Base-by-base conservation (phyloP, 495 filamentous ascomycete genomes). In the Neurospora intermedia region DNA sequence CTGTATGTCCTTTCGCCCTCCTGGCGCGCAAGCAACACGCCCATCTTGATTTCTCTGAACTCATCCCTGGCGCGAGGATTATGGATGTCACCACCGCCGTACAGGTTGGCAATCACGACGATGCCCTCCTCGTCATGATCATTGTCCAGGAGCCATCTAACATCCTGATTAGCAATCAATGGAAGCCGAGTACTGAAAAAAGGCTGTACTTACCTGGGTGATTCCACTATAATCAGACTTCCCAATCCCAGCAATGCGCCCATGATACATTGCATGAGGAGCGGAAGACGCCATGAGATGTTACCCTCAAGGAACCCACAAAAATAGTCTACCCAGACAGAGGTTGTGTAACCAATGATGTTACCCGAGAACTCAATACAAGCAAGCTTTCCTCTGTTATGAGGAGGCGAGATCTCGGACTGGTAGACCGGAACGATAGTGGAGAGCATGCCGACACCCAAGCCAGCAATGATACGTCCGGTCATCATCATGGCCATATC, bases 361-460 rank as follows among this genome's bases (percentile, higher is more conserved):
- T 99, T 99, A 41, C 96, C 96, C 0, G 96, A 93, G 78, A 99
- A 99, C 80, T 98, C 96, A 73, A 99, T 98, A 82, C 96, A 99
- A 15, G 96, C 96, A 73, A 98, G 86, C 82, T 95, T 94, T 20
- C 96, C 96, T 71, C 96, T 87, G 80, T 97, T 98, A 75, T 99
- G 96, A 16, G 96, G 93, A 71, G 96, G 96, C 70, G 95, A 94
- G 73, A 99, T 99, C 79, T 99, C 96, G 42, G 94, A 98, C 82
- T 99, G 96, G 82, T 98, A 99, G 46, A 99, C 92, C 2, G 96
- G 96, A 7, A 99, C 96, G 72, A 99, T 99, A 54, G 96, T 98
- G 2, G 95, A 98, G 42, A 99, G 83, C 73, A 93, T 92, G 79
- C 96, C 96, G 70, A 99, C 95, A 18, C 96, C 96, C 31, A 99